These are phyloP conservation scores for Fusarium kyushuense DNA, from an alignment of 2,329 filamentous ascomycete species.

Conservation along the genomic window DNA sequence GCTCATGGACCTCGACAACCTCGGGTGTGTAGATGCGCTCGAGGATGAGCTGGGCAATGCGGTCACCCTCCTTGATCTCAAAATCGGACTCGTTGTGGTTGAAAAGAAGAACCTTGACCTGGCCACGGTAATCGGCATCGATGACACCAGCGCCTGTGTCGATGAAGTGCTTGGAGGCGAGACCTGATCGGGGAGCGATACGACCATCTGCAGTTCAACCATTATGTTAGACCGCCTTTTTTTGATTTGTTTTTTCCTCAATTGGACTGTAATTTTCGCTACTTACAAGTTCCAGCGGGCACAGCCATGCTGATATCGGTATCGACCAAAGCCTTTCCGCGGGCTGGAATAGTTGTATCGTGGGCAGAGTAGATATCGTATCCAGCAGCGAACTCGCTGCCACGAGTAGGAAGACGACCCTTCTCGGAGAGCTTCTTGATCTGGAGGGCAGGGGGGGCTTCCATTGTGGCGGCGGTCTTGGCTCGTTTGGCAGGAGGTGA, in stretches of 20 bases:
- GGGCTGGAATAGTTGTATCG: constrained; percentile 79
- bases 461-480: constrained; percentile 68
- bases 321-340: constrained; percentile 87
- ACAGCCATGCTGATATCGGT: constrained; percentile 94
- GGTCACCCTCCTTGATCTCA: constrained; percentile 83
- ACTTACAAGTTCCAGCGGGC: constrained; percentile 87
- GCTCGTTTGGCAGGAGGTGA: constrained; percentile 85
- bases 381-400: constrained; percentile 89
- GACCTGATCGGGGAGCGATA: constrained; percentile 89
- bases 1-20: constrained; percentile 86
- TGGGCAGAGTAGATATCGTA: constrained; percentile 91
- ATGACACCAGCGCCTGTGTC: constrained; percentile 97
- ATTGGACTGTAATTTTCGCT: neutral
- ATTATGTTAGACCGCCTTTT: constrained; percentile 6
- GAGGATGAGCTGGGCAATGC: constrained; percentile 91
- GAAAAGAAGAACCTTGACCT: constrained; percentile 94
- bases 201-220: constrained; percentile 74
- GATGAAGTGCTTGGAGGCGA: constrained; percentile 94
- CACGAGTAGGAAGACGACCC: constrained; percentile 86
- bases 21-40: constrained; percentile 96
- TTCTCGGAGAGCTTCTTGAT: constrained; percentile 89
- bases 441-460: constrained; percentile 72
- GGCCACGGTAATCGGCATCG: constrained; percentile 95
- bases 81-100: constrained; percentile 91
- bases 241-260: neutral